Conservation (phyloP, 129 eudicot genomes). For the Saussurea involucrata region DNA sequence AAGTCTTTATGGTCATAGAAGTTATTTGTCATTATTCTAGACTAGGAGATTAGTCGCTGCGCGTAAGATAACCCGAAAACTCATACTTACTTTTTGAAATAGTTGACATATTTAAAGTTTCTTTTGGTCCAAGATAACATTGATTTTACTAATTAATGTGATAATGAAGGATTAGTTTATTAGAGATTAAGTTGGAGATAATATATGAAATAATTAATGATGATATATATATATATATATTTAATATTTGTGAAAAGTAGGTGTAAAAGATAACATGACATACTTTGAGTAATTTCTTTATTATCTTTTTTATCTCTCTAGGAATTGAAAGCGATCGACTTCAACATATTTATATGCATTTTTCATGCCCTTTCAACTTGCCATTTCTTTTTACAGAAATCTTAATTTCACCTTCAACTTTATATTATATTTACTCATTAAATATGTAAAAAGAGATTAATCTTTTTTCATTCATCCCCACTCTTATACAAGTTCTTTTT, state of each 20-base stretch:
- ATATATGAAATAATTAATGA: not conserved
- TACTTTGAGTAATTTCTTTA: slow-evolving; percentile 18
- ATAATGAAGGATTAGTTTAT: slow-evolving; percentile 5
- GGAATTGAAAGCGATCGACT: slow-evolving; percentile 25
- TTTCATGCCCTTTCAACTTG: slow-evolving; percentile 24
- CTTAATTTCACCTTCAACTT: slow-evolving; percentile 7
- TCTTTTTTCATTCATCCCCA: not conserved
- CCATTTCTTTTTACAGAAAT: slow-evolving; percentile 28
- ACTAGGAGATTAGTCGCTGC: not conserved
- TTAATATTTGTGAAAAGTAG: slow-evolving; percentile 16
- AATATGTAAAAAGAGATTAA: not conserved
- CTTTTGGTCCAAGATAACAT: slow-evolving; percentile 22
- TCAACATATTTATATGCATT: slow-evolving; percentile 21
- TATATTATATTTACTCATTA: not conserved
- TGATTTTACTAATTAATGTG: slow-evolving; percentile 16
- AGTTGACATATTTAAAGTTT: not conserved
- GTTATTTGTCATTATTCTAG: not conserved
- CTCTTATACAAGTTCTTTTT: not conserved
- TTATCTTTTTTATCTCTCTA: not conserved
- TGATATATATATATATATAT: too few species aligned
- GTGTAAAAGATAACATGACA: slow-evolving; percentile 18
- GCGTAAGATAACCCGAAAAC: not conserved
- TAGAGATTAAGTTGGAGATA: slow-evolving; percentile 20
- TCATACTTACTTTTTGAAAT: not conserved
- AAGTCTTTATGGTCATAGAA: not conserved